Base-by-base conservation (phyloP, 768 basidiomycete species). In the Suillus bovinus region DNA sequence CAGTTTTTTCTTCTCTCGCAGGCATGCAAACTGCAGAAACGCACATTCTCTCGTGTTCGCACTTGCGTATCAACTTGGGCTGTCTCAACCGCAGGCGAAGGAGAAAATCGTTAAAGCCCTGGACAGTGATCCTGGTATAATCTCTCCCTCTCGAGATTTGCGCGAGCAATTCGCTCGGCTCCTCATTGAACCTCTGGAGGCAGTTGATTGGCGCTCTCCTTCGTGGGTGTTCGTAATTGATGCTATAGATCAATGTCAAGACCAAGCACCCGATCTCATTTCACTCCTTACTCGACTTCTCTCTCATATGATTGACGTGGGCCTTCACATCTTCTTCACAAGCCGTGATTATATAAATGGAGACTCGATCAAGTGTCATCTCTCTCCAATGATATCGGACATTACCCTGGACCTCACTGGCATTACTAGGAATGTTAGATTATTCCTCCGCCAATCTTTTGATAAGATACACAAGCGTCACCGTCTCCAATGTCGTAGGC, bases 221-320 rank as follows among this genome's bases (percentile, higher is more conserved):
- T 27, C 54, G 17, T 38, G 17, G 14, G 54, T 39, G 10, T 56
- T 39, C 5, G 5, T 56, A 5, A 27, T 56, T 0, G 54, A 56
- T 56, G 54, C 54, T 27, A 38, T 56, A 0, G 54, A 56, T 39
- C 54, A 39, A 20, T 56, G 54, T 27, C 54, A 56, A 56, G 36
- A 27, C 24, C 36, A 56, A 0, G 17, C 6, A 0, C 10, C 36
- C 1, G 36, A 56, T 20, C 54, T 56, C 24, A 56, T 56, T 0
- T 56, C 24, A 20, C 54, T 38, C 17, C 36, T 56, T 13, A 38
- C 24, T 38, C 54, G 54, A 27, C 54, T 56, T 39, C 36, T 56
- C 54, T 56, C 54, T 1, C 54, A 39, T 56, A 0, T 39, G 36
- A 1, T 1, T 38, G 16, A 39, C 1, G 36, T 17, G 22, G 54